Percentiles rank a stretch among this genome's conserved stretches.
Conservation (phyloP, 2,329 filamentous ascomycete genomes). For the Truncatella angustata region DNA sequence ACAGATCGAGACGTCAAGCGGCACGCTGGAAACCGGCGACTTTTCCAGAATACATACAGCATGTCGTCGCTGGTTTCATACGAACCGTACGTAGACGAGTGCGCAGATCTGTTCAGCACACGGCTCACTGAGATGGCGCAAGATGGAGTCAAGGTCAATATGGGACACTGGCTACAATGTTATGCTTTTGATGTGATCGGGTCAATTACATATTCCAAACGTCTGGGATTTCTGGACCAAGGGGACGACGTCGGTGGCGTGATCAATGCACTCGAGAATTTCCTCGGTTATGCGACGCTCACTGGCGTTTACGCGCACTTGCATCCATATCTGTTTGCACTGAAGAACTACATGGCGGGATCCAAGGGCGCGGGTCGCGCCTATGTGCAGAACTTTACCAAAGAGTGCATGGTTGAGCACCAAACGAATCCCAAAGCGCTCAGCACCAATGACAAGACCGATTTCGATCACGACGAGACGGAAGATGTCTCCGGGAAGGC, state of each 20-base stretch:
- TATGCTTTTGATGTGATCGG: slow-evolving; percentile 26
- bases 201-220: slow-evolving; percentile 18
- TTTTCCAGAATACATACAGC: slow-evolving; percentile 28
- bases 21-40: slow-evolving; percentile 24
- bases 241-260: slow-evolving; percentile 18
- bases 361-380: slow-evolving; percentile 20
- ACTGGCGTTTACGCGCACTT: slow-evolving; percentile 21
- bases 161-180: slow-evolving; percentile 16
- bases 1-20: slow-evolving; percentile 23
- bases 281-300: slow-evolving; percentile 19
- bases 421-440: slow-evolving; percentile 5
- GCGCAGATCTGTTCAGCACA: slow-evolving; percentile 25
- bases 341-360: slow-evolving; percentile 14
- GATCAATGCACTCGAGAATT: not conserved
- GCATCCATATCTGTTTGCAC: slow-evolving; percentile 13
- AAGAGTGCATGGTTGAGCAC: slow-evolving; percentile 14
- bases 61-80: slow-evolving; percentile 33
- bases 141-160: slow-evolving; percentile 21
- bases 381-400: slow-evolving; percentile 25
- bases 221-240: slow-evolving; percentile 23
- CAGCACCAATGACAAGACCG: not conserved
- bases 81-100: slow-evolving; percentile 32
- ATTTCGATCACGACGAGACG: not conserved
- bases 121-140: slow-evolving; percentile 25
- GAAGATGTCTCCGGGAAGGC: not conserved